Evolutionary conservation across 2,329 filamentous ascomycete species (phyloP), one percentile per base, ranked within the genome.

Genomic region (Pezicula neosporulosa): DNA sequence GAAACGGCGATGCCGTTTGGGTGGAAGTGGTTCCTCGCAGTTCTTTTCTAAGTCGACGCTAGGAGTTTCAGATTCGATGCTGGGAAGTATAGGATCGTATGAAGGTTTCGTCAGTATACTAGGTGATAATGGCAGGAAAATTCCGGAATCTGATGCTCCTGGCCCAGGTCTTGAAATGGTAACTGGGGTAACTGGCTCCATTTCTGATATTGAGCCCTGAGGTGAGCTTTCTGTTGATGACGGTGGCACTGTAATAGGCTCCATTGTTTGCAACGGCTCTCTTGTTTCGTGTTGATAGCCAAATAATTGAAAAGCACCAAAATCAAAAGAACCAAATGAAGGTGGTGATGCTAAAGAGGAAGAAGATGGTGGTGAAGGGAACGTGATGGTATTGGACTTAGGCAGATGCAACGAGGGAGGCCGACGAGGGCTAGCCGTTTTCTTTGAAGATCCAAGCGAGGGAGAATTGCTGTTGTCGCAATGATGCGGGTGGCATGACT

Each of bases 1-100:
- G 10, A 49, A 13, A 35, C 47, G 43, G 12, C 28, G 10, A n/a
- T 50, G 33, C n/a, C 49, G 48, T 24, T 60, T 60, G 13, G 21
- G 19, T 7, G 56, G 57, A 24, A 60, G 52, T 35, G 37, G 48
- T 28, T 19, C 18, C 1, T 46, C 38, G 9, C 30, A 13, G 10
- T 48, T 49, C 3, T 50, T 48, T 27, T 36, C 49, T 9, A 44
- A n/a, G 27, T 44, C 42, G n/a, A 44, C 21, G 15, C 30, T 33
- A 13, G 30, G 12, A 5, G 9, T 33, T 33, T 33, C 12, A 33
- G 30, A 33, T 33, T 33, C 30, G 30, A 33, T 33, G 30, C 10
- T 33, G 30, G 30, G 30, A 33, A 33, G 30, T 4, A 33, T 33
- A 33, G 30, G 30, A 13, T 33, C 30, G 30, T 3, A 33, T 6